Conservation (phyloP, 805 yeast genomes). For the Kodamaea restingae region DNA sequence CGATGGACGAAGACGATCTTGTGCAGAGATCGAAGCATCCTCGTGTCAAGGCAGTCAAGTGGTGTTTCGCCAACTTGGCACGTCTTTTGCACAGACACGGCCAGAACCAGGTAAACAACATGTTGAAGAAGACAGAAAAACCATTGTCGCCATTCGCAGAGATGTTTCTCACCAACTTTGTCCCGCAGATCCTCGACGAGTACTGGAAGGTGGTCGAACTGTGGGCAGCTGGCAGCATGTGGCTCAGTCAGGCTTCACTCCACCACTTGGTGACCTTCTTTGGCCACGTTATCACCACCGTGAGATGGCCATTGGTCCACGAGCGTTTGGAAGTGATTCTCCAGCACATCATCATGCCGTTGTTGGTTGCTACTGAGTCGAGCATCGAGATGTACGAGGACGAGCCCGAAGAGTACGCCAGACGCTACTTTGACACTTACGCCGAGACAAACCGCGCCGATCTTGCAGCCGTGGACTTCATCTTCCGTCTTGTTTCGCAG, state of each 20-base stretch:
- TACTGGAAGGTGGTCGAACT: constrained; percentile 41
- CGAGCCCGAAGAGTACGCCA: constrained; percentile 43
- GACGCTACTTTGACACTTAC: constrained; percentile 44
- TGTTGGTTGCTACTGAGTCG: constrained; percentile 34
- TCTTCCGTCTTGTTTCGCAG: constrained; percentile 34
- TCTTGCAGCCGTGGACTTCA: constrained; percentile 46
- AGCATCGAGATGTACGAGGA: constrained; percentile 42
- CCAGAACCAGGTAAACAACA: constrained; percentile 16
- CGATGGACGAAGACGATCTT: constrained; percentile 26
- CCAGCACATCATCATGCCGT: constrained; percentile 38
- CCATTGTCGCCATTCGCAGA: constrained; percentile 24
- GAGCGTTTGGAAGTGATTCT: constrained; percentile 40
- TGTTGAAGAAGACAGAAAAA: neutral
- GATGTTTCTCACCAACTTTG: constrained; percentile 32
- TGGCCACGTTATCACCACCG: constrained; percentile 39
- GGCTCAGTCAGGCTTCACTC: constrained; percentile 39
- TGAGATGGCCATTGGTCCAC: constrained; percentile 33
- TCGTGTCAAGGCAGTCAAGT: constrained; percentile 38
- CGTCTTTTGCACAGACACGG: constrained; percentile 41
- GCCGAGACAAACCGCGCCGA: constrained; percentile 47
- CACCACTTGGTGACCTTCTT: constrained; percentile 42
- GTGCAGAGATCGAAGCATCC: constrained; percentile 39
- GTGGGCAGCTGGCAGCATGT: constrained; percentile 36
- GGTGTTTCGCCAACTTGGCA: constrained; percentile 44
- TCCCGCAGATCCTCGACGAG: constrained; percentile 39